phyloP scores from a whole-genome alignment of 2,329 filamentous ascomycete genomes.

The Sordariomycetes sp. region DNA sequence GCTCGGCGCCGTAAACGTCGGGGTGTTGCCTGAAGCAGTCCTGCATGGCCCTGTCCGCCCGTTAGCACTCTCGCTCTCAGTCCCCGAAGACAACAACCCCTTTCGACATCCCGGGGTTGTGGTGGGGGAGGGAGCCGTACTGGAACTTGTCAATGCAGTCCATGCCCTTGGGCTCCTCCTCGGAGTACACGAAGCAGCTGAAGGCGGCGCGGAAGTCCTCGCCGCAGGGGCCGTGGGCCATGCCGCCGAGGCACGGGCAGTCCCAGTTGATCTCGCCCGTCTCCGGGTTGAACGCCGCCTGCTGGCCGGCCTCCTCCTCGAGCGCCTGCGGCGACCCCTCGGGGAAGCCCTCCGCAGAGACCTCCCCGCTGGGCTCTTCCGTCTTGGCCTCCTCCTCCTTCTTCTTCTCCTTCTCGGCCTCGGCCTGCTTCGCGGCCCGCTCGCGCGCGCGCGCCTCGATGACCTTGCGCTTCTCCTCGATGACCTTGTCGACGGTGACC shows the following conservation, averaged over 20 bases:
- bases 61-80: constrained; percentile 17
- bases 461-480: constrained; percentile 50
- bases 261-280: constrained; percentile 99
- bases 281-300: constrained; percentile 95
- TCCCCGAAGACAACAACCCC: background rate
- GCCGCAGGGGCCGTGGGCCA: constrained; percentile 92
- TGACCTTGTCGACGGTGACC: constrained; percentile 56
- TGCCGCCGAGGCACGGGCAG: constrained; percentile 91
- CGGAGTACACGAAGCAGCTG: constrained; percentile 95
- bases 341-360: constrained; percentile 10
- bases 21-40: constrained; percentile 90
- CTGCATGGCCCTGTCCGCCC: constrained; percentile 69
- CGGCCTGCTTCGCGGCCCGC: constrained; percentile 9
- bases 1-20: constrained; percentile 82
- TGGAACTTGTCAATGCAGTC: constrained; percentile 98
- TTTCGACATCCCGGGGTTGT: background rate
- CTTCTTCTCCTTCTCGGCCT: constrained; percentile 12
- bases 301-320: constrained; percentile 72
- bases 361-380: constrained; percentile 14
- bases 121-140: constrained; percentile 38
- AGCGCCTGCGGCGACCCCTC: constrained; percentile 41
- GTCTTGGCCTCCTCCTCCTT: constrained; percentile 6
- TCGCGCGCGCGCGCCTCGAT: constrained; percentile 23
- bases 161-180: constrained; percentile 92
- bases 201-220: constrained; percentile 93